Conservation (phyloP, 495 filamentous ascomycete genomes). For the Hypoxylon lienhwacheense region DNA sequence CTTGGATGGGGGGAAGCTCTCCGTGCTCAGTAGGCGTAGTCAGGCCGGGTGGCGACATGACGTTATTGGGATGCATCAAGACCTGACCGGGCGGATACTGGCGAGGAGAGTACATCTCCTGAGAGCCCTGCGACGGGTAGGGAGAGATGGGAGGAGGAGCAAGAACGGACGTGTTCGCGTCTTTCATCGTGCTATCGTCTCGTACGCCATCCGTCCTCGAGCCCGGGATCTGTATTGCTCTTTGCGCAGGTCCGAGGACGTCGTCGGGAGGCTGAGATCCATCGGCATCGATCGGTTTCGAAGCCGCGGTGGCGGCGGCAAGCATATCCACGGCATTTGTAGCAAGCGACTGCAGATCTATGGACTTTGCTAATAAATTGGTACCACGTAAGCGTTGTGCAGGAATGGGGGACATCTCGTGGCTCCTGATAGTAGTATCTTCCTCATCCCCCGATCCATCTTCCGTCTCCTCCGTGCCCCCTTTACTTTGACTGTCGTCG, state of each 20-base stretch:
- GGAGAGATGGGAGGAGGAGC: slow-evolving; percentile 36
- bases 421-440: slow-evolving; percentile 36
- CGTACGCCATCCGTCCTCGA: slow-evolving; percentile 13
- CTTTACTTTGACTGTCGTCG: slow-evolving; percentile 33
- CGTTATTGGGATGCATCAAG: slow-evolving; percentile 36
- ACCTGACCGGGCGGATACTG: slow-evolving; percentile 31
- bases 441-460: slow-evolving; percentile 36
- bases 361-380: slow-evolving; percentile 22
- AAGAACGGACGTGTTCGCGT: slow-evolving; percentile 33
- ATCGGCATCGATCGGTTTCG: slow-evolving; percentile 34
- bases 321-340: slow-evolving; percentile 41
- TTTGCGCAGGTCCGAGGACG: slow-evolving; percentile 27
- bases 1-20: slow-evolving; percentile 55
- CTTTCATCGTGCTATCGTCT: slow-evolving; percentile 27
- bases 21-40: slow-evolving; percentile 37
- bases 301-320: slow-evolving; percentile 33
- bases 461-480: slow-evolving; percentile 29
- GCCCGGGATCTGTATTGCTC: slow-evolving; percentile 8
- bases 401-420: slow-evolving; percentile 38
- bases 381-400: slow-evolving; percentile 13
- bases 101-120: slow-evolving; percentile 31
- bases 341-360: slow-evolving; percentile 48
- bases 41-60: slow-evolving; percentile 39
- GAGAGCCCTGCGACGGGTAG: slow-evolving; percentile 31
- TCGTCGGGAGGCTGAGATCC: slow-evolving; percentile 22